Evolutionary conservation across 306 rosid species (phyloP), one percentile per base, ranked within the genome.

Genomic region (Malus orientalis): DNA sequence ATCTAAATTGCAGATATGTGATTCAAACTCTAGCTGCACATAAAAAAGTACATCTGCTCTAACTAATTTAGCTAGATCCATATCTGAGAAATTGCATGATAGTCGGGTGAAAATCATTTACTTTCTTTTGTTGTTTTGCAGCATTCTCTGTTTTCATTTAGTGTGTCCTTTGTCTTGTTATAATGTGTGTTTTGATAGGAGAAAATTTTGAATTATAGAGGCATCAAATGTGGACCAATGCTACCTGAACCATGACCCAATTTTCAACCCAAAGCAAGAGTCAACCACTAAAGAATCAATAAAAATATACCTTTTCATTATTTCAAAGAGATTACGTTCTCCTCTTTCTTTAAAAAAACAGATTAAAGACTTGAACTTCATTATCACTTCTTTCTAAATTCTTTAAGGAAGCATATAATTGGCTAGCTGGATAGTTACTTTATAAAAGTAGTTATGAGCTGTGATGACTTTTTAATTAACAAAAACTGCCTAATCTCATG

Each of bases 201-300:
- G 2, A 6, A 49, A 49, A 49, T 49, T 49, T 49, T 49, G 55
- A 49, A 5, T 49, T 6, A 88, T 70, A 74, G 87, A 79, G 79
- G 83, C 81, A 73, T 76, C 81, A 49, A 74, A 78, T 74, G 71
- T 86, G 80, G 89, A 90, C 92, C 93, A 78, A 77, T 71, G 78
- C 86, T 75, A 82, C 85, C 85, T 83, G 87, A 81, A 78, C 84
- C 80, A 76, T 68, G 71, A 81, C 69, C 72, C 63, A 66, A 22
- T 88, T 85, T 49, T 69, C 87, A 89, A 84, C 88, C 62, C 62
- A 81, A 76, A 80, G 82, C 82, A 86, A 75, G 74, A 85, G 97
- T 91, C 93, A 89, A 89, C 96, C 87, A 81, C 85, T 86, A 85
- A 86, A 85, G 78, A 89, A 87, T 73, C 80, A 64, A 58, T 71